phyloP scores from a whole-genome alignment of 176 grass and related monocot genomes.

The Poa annua region DNA sequence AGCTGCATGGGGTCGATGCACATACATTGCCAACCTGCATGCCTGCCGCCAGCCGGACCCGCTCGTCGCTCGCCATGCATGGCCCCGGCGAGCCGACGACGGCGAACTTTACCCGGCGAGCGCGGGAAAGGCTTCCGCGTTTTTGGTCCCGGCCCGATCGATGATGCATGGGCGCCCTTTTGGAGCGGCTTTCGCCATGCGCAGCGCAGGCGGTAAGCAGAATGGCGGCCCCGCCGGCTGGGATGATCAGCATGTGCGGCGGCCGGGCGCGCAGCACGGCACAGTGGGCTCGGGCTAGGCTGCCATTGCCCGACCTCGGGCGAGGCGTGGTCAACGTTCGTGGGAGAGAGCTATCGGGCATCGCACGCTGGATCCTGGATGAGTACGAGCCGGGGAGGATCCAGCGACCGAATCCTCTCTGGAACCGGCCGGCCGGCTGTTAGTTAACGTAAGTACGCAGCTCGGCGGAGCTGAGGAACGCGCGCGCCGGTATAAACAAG shows the following conservation, averaged over 20 bases:
- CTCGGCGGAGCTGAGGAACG: too few species aligned
- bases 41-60: not conserved
- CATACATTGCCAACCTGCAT: too few species aligned
- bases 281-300: not conserved
- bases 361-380: not conserved
- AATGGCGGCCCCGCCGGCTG: too few species aligned
- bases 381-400: not conserved
- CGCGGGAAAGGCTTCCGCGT: not conserved
- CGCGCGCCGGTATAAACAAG: too few species aligned
- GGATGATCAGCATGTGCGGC: too few species aligned
- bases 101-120: too few species aligned
- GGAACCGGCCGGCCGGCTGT: not conserved
- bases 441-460: not conserved
- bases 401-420: not conserved
- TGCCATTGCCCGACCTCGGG: conserved; percentile 2
- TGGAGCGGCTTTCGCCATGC: too few species aligned
- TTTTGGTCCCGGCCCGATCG: not conserved
- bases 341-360: not conserved
- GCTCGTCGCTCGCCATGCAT: not conserved
- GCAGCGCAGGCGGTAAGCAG: too few species aligned
- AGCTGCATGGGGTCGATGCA: not conserved
- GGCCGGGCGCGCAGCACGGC: too few species aligned
- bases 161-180: too few species aligned
- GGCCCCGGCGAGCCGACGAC: not conserved
- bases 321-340: conserved; percentile 37